These are phyloP conservation scores for Antarctomyces pellizariae DNA, from an alignment of 495 filamentous ascomycete genomes.

Conservation along the genomic window DNA sequence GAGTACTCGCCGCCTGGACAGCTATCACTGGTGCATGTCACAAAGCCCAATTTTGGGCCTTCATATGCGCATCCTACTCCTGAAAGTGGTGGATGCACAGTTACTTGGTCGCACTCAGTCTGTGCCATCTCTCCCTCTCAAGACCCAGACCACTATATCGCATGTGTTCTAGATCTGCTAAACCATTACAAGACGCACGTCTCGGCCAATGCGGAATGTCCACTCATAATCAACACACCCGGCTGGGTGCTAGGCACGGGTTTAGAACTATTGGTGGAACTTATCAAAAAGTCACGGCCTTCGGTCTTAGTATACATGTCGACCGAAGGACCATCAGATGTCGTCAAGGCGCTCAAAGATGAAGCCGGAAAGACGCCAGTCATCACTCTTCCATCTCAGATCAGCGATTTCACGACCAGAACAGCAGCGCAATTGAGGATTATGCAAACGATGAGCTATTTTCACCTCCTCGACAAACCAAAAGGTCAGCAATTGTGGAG, in stretches of 20 bases:
- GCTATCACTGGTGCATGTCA: constrained; percentile 43
- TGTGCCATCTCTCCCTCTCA: constrained; percentile 43
- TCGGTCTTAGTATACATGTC: constrained; percentile 56
- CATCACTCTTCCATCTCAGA: constrained; percentile 29
- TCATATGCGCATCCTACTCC: constrained; percentile 44
- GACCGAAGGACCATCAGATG: constrained; percentile 39
- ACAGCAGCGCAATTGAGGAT: constrained; percentile 45
- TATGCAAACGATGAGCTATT: constrained; percentile 13
- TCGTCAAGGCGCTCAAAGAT: constrained; percentile 29
- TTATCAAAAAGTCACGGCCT: constrained; percentile 26
- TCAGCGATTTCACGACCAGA: constrained; percentile 34
- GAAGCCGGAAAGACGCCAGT: constrained; percentile 14
- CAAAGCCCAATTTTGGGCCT: constrained; percentile 42
- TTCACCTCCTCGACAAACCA: constrained; percentile 8
- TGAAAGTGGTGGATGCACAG: constrained; percentile 10
- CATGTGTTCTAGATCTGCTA: constrained; percentile 44
- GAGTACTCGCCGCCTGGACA: constrained; percentile 61
- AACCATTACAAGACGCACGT: constrained; percentile 27
- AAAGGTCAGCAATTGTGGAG: constrained; percentile 6
- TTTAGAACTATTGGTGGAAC: constrained; percentile 39
- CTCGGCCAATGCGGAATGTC: constrained; percentile 13
- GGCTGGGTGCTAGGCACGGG: constrained; percentile 66
- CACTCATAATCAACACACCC: constrained; percentile 60
- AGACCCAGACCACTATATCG: constrained; percentile 45
- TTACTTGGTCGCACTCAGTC: constrained; percentile 49